These are phyloP conservation scores for Chrysosporium keratinophilum DNA, from an alignment of 2,329 filamentous ascomycete genomes.

Conservation along the genomic window DNA sequence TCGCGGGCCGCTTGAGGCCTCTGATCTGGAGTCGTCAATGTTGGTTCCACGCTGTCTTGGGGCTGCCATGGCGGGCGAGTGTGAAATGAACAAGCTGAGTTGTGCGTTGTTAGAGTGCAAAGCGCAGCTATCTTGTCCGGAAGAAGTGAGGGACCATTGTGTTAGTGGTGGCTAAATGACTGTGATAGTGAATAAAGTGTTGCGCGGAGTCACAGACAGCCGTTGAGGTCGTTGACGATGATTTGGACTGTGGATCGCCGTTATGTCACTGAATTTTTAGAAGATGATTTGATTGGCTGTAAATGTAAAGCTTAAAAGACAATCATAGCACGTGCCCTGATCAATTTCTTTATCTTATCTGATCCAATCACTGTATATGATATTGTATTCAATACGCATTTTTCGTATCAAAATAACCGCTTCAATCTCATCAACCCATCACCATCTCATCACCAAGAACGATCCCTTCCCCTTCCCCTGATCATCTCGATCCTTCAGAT, in stretches of 20 bases:
- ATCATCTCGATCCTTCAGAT: too few relatives aligned
- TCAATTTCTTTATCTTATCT: background rate
- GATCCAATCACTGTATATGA: background rate
- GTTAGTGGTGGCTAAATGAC: background rate
- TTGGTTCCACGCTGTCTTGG: conserved; percentile 34
- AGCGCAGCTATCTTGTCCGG: too few relatives aligned
- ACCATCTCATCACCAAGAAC: too few relatives aligned
- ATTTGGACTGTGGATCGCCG: background rate
- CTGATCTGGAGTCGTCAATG: conserved; percentile 39
- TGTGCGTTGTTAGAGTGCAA: too few relatives aligned
- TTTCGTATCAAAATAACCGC: too few relatives aligned
- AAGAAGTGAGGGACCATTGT: background rate
- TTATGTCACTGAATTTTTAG: background rate
- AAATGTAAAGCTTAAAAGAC: background rate
- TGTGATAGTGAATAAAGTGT: background rate
- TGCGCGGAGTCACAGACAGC: background rate
- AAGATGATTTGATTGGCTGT: background rate
- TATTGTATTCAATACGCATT: background rate
- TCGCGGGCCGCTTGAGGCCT: conserved; percentile 38
- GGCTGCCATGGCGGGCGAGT: conserved; percentile 20
- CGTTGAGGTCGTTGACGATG: too few relatives aligned
- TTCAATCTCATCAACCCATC: background rate
- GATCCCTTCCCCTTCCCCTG: too few relatives aligned
- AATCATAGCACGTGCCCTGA: background rate
- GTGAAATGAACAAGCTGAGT: too few relatives aligned